Percentiles rank a stretch among this genome's conserved stretches.
Conservation (phyloP, 164 flowering plant species). For the Litsea cubeba region DNA sequence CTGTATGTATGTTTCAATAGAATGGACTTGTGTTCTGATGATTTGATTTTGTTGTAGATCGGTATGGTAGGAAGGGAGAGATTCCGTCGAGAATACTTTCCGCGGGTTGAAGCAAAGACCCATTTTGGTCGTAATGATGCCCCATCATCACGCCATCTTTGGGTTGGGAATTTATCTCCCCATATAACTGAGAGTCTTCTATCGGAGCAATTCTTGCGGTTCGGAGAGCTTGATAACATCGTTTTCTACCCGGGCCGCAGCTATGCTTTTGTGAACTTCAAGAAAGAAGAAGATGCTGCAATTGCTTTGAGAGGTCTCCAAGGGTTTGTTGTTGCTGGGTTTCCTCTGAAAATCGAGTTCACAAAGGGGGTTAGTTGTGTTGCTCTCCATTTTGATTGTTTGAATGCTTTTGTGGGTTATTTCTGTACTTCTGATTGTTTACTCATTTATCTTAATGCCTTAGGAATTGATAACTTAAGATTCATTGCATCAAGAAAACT, state of each 20-base stretch:
- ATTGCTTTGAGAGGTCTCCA: constrained; percentile 68
- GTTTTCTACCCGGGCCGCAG: constrained; percentile 76
- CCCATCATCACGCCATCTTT: constrained; percentile 79
- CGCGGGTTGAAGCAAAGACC: constrained; percentile 38
- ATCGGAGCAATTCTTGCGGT: constrained; percentile 47
- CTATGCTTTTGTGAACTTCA: constrained; percentile 80
- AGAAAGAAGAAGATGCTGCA: constrained; percentile 61
- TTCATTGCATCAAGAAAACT: no score
- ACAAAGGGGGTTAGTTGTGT: constrained; percentile 94
- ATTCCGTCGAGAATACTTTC: constrained; percentile 31
- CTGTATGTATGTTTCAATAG: no score
- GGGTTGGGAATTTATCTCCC: constrained; percentile 85
- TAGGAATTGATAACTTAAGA: no score
- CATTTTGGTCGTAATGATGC: constrained; percentile 25
- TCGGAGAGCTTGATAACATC: constrained; percentile 71
- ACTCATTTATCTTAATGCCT: background rate
- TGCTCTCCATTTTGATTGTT: constrained; percentile 12
- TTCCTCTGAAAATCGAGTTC: constrained; percentile 83
- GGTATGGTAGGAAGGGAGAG: constrained; percentile 51
- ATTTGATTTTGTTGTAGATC: constrained; percentile 20
- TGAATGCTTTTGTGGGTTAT: background rate
- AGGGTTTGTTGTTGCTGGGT: constrained; percentile 62
- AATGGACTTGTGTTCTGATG: background rate
- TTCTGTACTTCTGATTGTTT: background rate
- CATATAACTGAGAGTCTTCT: constrained; percentile 38